Base-by-base conservation (phyloP, 805 yeast genomes). In the Yarrowia phangngaensis region DNA sequence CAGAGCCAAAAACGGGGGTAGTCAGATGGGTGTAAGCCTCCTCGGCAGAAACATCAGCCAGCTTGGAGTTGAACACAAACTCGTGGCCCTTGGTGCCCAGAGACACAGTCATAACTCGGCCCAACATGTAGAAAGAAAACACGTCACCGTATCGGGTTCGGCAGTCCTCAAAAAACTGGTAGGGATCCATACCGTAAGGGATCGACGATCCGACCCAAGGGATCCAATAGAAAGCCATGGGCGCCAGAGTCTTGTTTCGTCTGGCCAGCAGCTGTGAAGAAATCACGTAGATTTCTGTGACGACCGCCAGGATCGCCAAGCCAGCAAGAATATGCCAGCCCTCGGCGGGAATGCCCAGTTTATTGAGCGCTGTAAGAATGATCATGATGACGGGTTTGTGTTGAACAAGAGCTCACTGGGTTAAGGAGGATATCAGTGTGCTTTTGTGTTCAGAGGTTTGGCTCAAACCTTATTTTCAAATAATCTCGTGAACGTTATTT, bases 1-100 rank as follows among this genome's bases (percentile, higher is more conserved):
- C 98, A 62, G 88, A 80, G 59, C 98, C 98, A 58, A 92, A 92
- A 12, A 88, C 96, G 11, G 98, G 98, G n/a, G 97, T 90, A n/a
- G 98, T 92, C 67, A 92, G 75, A 64, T 89, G 96, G 54, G 82
- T 75, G 70, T 92, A 92, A 29, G 97, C 97, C 40, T 84, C 97
- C 65, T 92, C 97, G 38, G 98, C 98, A 40, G 88, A 81, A 17
- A 89, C 97, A 59, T 87, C 95, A 22, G 80, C 77, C 48, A 84
- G 73, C 68, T 85, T 89, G 32, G 95, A 86, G 67, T 92, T 92
- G 58, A 92, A 79, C 35, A 90, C 87, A 64, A 92, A 89, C 65
- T 92, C 98, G 67, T 92, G 96, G 57, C 98, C 98, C 68, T 85
- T 85, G 58, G 97, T 97, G 41, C 97, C 98, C 59, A 92, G 71